These are phyloP conservation scores for Neurospora sp. DNA, from an alignment of 495 filamentous ascomycete genomes.

Conservation along the genomic window DNA sequence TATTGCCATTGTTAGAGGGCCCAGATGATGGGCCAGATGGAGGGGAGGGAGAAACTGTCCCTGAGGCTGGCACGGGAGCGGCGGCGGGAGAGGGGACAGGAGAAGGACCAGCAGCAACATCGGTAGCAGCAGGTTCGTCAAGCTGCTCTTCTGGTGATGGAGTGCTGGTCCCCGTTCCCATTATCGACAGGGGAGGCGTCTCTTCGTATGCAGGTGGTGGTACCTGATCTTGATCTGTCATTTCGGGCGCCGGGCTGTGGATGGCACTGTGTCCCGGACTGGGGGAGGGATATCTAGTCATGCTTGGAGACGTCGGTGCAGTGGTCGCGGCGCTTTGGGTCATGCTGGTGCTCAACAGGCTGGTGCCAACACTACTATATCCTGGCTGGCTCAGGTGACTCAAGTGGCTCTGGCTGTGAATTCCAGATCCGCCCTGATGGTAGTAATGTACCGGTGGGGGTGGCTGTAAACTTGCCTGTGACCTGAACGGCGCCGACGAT, in stretches of 20 bases:
- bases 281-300: neutral
- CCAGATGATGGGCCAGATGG: neutral
- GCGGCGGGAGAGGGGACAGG: neutral
- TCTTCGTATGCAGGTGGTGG: neutral
- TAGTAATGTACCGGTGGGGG: neutral
- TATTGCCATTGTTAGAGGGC: neutral
- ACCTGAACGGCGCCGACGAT: neutral
- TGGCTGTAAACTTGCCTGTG: neutral
- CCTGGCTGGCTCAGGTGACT: neutral
- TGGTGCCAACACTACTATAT: neutral
- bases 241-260: neutral
- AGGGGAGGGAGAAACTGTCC: neutral
- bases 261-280: neutral
- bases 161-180: neutral
- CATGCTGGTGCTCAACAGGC: neutral
- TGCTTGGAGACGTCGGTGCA: neutral
- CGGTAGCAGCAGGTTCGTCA: neutral
- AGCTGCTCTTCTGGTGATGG: neutral
- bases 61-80: neutral
- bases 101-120: neutral
- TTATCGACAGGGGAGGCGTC: neutral
- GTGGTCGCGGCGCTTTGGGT: neutral
- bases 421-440: neutral
- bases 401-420: neutral
- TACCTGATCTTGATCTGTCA: neutral